Evolutionary conservation across 768 basidiomycete genomes (phyloP).

Genomic region (Scleroderma citrinum): DNA sequence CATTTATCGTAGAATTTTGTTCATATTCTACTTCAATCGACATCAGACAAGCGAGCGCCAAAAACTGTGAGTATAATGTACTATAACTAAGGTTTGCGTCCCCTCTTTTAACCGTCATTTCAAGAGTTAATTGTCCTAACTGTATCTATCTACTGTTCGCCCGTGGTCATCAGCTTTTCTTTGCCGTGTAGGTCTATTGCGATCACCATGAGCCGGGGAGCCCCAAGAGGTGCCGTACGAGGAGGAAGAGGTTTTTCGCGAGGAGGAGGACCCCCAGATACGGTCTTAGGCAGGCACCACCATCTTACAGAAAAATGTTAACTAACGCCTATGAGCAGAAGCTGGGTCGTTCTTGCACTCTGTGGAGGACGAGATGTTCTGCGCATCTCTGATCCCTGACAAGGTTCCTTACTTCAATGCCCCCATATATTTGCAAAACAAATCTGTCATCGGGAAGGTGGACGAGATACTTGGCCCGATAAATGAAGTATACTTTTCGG

Average conservation of each 20-base stretch:
- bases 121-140: too few species aligned
- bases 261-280: conserved; percentile 74
- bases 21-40: too few species aligned
- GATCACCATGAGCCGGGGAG: conserved; percentile 47
- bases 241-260: conserved; percentile 63
- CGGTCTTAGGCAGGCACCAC: conserved; percentile 57
- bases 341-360: conserved; percentile 91
- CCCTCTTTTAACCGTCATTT: too few species aligned
- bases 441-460: conserved; percentile 92
- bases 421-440: conserved; percentile 95
- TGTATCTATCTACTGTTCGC: too few species aligned
- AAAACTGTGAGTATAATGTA: too few species aligned
- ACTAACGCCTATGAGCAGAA: conserved; percentile 44
- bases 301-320: conserved; percentile 1
- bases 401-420: conserved; percentile 99
- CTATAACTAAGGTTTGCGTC: too few species aligned
- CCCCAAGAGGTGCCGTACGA: conserved; percentile 47
- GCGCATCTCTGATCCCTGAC: conserved; percentile 74
- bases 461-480: conserved; percentile 99
- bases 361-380: conserved; percentile 98
- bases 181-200: conserved; percentile 3
- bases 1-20: too few species aligned
- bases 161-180: too few species aligned
- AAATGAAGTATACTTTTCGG: conserved; percentile 96
- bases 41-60: too few species aligned